Evolutionary conservation across 2,329 filamentous ascomycete genomes (phyloP).

Genomic region (Epichloe sibirici): DNA sequence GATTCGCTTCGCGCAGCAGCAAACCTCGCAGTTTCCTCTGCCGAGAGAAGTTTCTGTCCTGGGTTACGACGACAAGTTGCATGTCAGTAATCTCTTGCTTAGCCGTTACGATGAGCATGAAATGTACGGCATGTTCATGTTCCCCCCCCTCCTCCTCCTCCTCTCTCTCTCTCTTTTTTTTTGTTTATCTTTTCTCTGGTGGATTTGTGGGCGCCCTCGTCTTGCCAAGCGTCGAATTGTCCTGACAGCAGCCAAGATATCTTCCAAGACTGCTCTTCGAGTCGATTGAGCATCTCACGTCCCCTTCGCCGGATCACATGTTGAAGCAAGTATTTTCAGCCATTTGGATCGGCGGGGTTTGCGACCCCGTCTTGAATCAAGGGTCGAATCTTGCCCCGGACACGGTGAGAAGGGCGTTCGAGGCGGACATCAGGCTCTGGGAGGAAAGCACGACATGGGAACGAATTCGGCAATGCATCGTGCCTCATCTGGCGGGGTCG

Average conservation of each 20-base stretch:
- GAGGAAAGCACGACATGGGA: neutral
- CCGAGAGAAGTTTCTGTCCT: neutral
- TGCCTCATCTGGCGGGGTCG: neutral
- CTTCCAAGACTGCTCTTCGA: neutral
- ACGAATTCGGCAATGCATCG: neutral
- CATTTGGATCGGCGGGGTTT: neutral
- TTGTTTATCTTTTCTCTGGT: neutral
- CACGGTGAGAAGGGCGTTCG: neutral
- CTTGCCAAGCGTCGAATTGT: neutral
- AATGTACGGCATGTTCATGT: neutral
- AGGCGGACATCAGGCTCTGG: neutral
- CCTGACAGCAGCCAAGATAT: neutral
- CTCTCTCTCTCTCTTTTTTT: neutral
- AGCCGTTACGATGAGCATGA: neutral
- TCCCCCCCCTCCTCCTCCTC: too few relatives aligned
- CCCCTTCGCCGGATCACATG: neutral
- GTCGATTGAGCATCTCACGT: neutral
- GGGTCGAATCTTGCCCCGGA: neutral
- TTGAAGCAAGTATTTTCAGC: neutral
- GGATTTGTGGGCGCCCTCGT: too few relatives aligned
- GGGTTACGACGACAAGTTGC: conserved; percentile 1
- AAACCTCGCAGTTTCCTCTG: neutral
- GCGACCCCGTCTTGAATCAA: too few relatives aligned
- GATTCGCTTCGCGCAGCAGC: conserved; percentile 1
- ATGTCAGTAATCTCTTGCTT: neutral